These are phyloP conservation scores for Aschersonia sp. DNA, from an alignment of 2,329 filamentous ascomycete genomes.

Conservation along the genomic window DNA sequence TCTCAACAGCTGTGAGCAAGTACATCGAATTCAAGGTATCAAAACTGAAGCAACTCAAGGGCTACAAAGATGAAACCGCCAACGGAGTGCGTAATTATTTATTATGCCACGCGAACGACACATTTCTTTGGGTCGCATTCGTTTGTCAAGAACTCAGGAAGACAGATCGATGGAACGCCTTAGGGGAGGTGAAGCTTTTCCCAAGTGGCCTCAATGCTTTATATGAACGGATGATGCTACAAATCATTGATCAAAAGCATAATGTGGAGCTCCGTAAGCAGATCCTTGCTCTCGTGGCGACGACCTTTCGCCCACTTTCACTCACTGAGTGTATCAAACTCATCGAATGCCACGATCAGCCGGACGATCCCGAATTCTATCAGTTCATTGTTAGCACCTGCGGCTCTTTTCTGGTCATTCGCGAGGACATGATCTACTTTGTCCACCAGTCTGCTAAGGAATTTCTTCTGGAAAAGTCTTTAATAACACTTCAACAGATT, in stretches of 20 bases:
- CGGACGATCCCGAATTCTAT: conserved; percentile 8
- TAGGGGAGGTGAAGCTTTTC: conserved; percentile 12
- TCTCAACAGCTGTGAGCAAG: too few species aligned
- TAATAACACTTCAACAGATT: background rate
- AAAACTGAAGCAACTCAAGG: too few species aligned
- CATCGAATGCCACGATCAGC: too few species aligned
- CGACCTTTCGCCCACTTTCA: too few species aligned
- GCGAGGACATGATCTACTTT: background rate
- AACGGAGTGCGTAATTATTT: conserved; percentile 21
- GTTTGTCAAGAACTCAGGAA: conserved; percentile 6
- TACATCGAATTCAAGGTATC: too few species aligned
- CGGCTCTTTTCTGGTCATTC: background rate
- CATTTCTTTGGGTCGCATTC: conserved; percentile 12
- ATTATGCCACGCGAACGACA: conserved; percentile 12
- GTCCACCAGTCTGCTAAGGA: conserved; percentile 25
- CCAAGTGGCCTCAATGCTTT: conserved; percentile 17
- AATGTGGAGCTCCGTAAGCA: too few species aligned
- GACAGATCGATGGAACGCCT: background rate
- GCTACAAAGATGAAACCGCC: too few species aligned
- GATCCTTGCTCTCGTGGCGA: too few species aligned
- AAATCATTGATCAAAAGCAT: conserved; percentile 4
- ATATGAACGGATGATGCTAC: conserved; percentile 22
- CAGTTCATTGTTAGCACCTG: background rate
- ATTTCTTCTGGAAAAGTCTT: conserved; percentile 9
- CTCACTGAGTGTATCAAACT: too few species aligned